Evolutionary conservation across 2,329 filamentous ascomycete species (phyloP).

Genomic region (Pseudogymnoascus sp.): DNA sequence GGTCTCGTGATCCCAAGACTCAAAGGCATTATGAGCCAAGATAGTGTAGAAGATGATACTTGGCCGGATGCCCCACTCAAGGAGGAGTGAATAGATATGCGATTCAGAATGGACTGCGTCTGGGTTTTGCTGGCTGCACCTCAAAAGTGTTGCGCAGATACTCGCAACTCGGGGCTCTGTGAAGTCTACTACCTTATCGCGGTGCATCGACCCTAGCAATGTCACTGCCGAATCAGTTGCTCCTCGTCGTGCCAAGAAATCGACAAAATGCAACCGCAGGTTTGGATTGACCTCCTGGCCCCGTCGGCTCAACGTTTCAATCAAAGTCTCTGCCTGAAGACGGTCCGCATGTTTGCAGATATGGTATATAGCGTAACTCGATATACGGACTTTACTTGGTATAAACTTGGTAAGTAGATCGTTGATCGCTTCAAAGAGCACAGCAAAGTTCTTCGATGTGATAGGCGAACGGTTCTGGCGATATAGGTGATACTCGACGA

Average conservation of each 20-base stretch:
- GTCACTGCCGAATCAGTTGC: conserved; percentile 39
- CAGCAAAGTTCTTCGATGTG: neutral
- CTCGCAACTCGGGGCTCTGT: conserved; percentile 43
- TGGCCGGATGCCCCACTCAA: conserved; percentile 54
- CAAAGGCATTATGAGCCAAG: conserved; percentile 63
- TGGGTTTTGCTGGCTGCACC: conserved; percentile 26
- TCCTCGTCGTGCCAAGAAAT: conserved; percentile 33
- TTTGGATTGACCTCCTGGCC: conserved; percentile 19
- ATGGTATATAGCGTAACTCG: neutral
- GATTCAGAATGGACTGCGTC: conserved; percentile 42
- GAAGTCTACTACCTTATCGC: conserved; percentile 37
- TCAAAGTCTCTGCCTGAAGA: conserved; percentile 16
- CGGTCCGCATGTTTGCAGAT: neutral
- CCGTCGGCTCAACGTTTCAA: conserved; percentile 14
- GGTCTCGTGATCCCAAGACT: conserved; percentile 53
- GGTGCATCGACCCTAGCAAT: conserved; percentile 35
- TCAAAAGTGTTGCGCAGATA: conserved; percentile 42
- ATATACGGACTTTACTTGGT: neutral
- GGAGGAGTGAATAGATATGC: conserved; percentile 47
- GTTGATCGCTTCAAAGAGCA: neutral
- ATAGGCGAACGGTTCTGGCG: neutral
- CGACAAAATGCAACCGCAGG: conserved; percentile 25
- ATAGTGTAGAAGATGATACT: conserved; percentile 59
- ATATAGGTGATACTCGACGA: conserved; percentile 18
- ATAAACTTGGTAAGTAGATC: neutral